These are phyloP conservation scores for Ophiostoma sp. DNA, from an alignment of 2,329 filamentous ascomycete genomes.

Conservation along the genomic window DNA sequence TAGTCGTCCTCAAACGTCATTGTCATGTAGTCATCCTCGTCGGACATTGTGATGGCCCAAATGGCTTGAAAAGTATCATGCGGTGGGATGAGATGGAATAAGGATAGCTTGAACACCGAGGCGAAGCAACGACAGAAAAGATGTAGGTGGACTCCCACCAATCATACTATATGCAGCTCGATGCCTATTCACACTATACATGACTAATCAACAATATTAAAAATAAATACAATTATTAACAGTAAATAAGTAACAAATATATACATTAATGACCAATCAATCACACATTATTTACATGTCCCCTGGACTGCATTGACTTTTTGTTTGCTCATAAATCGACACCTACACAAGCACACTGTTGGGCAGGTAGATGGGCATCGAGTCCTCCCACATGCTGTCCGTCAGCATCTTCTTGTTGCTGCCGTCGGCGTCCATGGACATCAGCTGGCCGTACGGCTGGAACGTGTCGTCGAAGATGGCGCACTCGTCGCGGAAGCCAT, in stretches of 20 bases:
- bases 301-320: neutral
- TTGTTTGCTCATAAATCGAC: neutral
- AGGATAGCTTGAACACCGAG: neutral
- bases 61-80: neutral
- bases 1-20: slow-evolving; percentile 76
- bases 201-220: neutral
- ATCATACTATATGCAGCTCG: neutral
- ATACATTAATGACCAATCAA: neutral
- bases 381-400: slow-evolving; percentile 18
- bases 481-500: neutral
- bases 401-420: slow-evolving; percentile 15
- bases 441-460: slow-evolving; percentile 17
- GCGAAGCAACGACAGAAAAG: neutral
- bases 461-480: slow-evolving; percentile 13
- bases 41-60: slow-evolving; percentile 27
- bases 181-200: neutral
- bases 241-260: neutral
- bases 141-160: neutral
- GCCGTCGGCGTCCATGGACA: slow-evolving; percentile 17
- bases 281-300: neutral
- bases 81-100: neutral
- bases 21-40: slow-evolving; percentile 92
- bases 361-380: slow-evolving; percentile 8
- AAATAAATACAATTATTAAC: neutral
- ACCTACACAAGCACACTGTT: neutral